phyloP scores from a whole-genome alignment of 306 rosid species.

The Mimosa pudica region DNA sequence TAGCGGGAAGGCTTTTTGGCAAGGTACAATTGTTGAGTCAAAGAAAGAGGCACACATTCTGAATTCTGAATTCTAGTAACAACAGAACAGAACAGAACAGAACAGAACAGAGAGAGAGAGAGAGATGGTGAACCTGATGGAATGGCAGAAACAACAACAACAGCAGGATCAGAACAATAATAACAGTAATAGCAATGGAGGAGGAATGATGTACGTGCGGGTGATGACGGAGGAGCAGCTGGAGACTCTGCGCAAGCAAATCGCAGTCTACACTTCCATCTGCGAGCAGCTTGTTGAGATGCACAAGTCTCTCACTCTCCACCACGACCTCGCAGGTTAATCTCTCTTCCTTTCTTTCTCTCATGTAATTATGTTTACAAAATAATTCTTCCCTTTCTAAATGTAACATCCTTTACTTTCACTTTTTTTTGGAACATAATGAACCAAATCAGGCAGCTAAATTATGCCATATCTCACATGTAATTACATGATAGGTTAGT shows the following conservation, averaged over 20 bases:
- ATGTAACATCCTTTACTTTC: too few relatives aligned
- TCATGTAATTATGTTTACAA: too few relatives aligned
- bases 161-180: conserved; percentile 31
- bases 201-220: conserved; percentile 64
- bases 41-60: too few relatives aligned
- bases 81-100: too few relatives aligned
- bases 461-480: too few relatives aligned
- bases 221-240: conserved; percentile 97
- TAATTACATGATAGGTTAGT: too few relatives aligned
- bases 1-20: too few relatives aligned
- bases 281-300: conserved; percentile 85
- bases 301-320: conserved; percentile 79
- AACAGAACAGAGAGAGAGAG: not conserved
- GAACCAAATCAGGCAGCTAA: too few relatives aligned
- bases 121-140: conserved; percentile 51
- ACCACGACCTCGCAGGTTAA: conserved; percentile 83
- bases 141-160: conserved; percentile 65
- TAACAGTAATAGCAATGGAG: conserved; percentile 23
- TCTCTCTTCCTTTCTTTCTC: not conserved
- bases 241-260: conserved; percentile 87
- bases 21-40: too few relatives aligned
- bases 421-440: too few relatives aligned
- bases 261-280: conserved; percentile 74
- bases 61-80: too few relatives aligned
- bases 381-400: too few relatives aligned